phyloP scores from a whole-genome alignment of 306 rosid species.

The Heteromeles arbutifolia region DNA sequence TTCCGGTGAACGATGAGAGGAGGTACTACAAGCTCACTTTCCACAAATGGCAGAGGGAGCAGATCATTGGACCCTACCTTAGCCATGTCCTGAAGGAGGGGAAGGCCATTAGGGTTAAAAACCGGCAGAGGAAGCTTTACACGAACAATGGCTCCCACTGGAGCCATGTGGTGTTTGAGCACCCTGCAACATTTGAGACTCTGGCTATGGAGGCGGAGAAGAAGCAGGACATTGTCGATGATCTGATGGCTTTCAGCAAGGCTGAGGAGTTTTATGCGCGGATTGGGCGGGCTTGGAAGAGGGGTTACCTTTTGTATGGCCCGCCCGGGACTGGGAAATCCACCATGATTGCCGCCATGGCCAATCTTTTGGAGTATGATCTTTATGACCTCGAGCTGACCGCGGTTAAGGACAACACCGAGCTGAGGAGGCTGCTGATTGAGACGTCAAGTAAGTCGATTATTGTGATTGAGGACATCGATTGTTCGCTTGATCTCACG shows the following conservation, averaged over 20 bases:
- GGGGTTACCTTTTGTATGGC: constrained; percentile 65
- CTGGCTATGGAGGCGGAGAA: constrained; percentile 49
- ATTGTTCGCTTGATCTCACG: constrained; percentile 71
- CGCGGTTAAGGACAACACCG: constrained; percentile 64
- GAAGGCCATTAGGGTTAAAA: constrained; percentile 39
- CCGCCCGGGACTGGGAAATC: constrained; percentile 91
- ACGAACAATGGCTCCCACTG: constrained; percentile 52
- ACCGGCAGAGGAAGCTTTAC: constrained; percentile 66
- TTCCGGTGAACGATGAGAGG: background rate
- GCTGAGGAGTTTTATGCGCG: constrained; percentile 49
- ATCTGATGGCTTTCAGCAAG: constrained; percentile 49
- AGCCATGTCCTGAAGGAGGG: constrained; percentile 55
- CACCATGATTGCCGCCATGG: constrained; percentile 84
- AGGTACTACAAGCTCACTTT: constrained; percentile 61
- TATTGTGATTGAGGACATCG: constrained; percentile 68
- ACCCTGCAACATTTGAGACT: constrained; percentile 66
- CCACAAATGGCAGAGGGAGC: constrained; percentile 48
- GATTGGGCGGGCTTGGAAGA: constrained; percentile 75
- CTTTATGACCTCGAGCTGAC: constrained; percentile 62
- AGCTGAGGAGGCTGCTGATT: constrained; percentile 54
- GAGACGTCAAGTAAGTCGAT: constrained; percentile 64
- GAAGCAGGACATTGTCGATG: constrained; percentile 54
- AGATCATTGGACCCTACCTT: constrained; percentile 39
- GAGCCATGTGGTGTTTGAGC: constrained; percentile 72
- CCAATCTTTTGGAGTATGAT: constrained; percentile 59